Evolutionary conservation across 2,329 filamentous ascomycete species (phyloP), one percentile per base, ranked within the genome.

Genomic region (Chalaropsis thielavioides): DNA sequence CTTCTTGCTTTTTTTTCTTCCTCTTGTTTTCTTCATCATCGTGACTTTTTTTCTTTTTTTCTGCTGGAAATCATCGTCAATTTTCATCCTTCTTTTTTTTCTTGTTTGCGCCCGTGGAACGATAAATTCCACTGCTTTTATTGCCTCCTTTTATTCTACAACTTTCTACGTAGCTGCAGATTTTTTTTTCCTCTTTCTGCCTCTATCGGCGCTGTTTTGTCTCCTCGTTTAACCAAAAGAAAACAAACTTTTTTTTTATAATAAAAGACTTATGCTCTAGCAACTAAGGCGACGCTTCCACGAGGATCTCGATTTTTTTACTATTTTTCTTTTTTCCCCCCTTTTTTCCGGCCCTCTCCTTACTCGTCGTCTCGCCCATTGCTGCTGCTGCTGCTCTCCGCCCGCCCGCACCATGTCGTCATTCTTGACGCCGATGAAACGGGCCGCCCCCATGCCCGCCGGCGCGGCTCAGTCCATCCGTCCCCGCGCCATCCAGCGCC

Each of bases 341-440:
- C 19, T 31, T 31, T 31, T 31, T 31, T 31, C 6, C 31, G 31
- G 31, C 19, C 19, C 13, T 15, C 46, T 11, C 8, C 13, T 22
- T n/a, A 2, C n/a, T 24, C 46, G 10, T 40, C 38, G 56, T 27
- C 58, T 19, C 60, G 24, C 27, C 41, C 64, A 2, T 54, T 40
- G 17, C 10, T 38, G 31, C 17, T 31, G 31, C 31, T 6, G 3
- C 31, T 6, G 31, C 6, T 6, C 31, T 61, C 11, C 8, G 15
- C 27, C 49, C 58, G 19, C 13, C 49, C 27, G 35, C 67, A 71
- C 62, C 69, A 81, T 81, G 79, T 79, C 79, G 62, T 79, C 78
- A 40, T 76, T 79, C 65, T 71, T 79, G 62, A 78, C 74, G 54
- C 75, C 77, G 64, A 72, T 73, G 38, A 77, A 75, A 70, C 72